These are phyloP conservation scores for Apiospora pterosperma DNA, from an alignment of 2,329 filamentous ascomycete genomes.

Conservation along the genomic window DNA sequence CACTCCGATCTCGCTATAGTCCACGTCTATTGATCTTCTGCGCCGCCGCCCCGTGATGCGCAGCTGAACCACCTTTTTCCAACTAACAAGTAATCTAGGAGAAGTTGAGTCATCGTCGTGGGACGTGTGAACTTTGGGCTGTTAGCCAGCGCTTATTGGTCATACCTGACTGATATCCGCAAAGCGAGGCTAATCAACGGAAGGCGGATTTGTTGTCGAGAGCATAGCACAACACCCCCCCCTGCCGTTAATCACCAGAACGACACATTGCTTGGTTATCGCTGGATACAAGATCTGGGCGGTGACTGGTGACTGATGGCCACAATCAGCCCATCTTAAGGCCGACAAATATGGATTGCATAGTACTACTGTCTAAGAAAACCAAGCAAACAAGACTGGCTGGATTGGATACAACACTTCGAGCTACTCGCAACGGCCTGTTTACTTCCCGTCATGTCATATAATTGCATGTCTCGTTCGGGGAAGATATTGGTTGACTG, in stretches of 20 bases:
- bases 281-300: not conserved
- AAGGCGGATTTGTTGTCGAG: not conserved
- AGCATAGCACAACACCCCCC: not conserved
- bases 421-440: no score
- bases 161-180: not conserved
- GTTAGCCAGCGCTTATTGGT: conserved; percentile 4
- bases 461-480: not conserved
- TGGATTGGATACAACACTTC: no score
- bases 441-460: no score
- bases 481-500: not conserved
- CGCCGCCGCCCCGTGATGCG: not conserved
- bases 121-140: conserved; percentile 3
- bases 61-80: not conserved
- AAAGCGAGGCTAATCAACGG: not conserved
- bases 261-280: not conserved
- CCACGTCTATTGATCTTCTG: not conserved
- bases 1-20: conserved; percentile 3
- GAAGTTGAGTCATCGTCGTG: conserved; percentile 8
- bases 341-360: not conserved
- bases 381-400: no score
- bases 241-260: not conserved
- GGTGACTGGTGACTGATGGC: not conserved
- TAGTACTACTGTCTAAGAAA: not conserved
- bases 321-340: not conserved
- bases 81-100: not conserved